Conservation (phyloP, 805 yeast genomes). For the Saturnispora diversa region DNA sequence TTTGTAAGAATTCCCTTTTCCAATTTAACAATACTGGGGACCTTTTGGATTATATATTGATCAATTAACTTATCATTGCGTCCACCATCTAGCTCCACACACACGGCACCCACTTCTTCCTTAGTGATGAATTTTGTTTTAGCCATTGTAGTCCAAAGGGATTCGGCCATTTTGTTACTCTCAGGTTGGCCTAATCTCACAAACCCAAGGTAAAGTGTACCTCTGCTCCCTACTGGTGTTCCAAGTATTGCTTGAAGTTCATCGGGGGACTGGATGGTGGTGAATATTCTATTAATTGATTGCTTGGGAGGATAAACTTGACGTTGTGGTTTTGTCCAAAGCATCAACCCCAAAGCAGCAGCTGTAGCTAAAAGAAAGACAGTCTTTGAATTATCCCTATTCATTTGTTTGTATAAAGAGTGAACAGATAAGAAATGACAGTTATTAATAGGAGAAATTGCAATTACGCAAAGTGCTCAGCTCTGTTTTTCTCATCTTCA, state of each 20-base stretch:
- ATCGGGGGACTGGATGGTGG: slow-evolving; percentile 46
- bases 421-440: not conserved
- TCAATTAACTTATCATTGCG: slow-evolving; percentile 46
- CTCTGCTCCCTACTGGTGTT: slow-evolving; percentile 10
- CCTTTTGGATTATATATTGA: slow-evolving; percentile 42
- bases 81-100: slow-evolving; percentile 16
- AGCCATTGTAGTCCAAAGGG: slow-evolving; percentile 52
- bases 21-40: slow-evolving; percentile 64
- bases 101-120: slow-evolving; percentile 27
- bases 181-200: slow-evolving; percentile 56
- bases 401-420: not conserved
- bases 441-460: too few species aligned
- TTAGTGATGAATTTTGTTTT: slow-evolving; percentile 65
- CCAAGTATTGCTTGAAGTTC: slow-evolving; percentile 49
- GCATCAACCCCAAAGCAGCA: slow-evolving; percentile 2
- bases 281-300: slow-evolving; percentile 35
- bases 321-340: slow-evolving; percentile 1
- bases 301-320: slow-evolving; percentile 30
- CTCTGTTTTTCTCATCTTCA: too few species aligned
- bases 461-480: too few species aligned
- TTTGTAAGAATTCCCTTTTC: slow-evolving; percentile 54
- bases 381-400: not conserved
- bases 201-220: slow-evolving; percentile 31
- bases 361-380: slow-evolving; percentile 6
- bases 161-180: slow-evolving; percentile 55